Percentiles rank a stretch among this genome's conserved stretches.
phyloP scores from a whole-genome alignment of 129 eudicot genomes.

The Glebionis coronaria region DNA sequence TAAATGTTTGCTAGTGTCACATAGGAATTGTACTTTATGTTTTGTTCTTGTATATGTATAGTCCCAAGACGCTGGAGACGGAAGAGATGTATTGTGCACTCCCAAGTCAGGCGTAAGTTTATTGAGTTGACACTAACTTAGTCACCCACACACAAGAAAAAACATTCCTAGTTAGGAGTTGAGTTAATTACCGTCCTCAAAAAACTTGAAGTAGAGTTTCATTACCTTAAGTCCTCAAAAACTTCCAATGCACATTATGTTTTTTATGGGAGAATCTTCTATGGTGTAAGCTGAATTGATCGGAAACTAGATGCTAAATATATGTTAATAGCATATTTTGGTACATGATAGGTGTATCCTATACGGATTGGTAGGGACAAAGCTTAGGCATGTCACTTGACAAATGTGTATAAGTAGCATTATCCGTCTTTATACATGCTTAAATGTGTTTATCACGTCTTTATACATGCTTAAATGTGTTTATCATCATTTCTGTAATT shows the following conservation, averaged over 20 bases:
- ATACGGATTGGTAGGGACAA: slow-evolving; percentile 1
- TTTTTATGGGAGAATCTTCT: slow-evolving; percentile 8
- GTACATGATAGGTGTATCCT: background rate
- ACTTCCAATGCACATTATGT: background rate
- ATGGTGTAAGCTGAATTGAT: slow-evolving; percentile 10
- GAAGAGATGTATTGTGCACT: slow-evolving; percentile 59
- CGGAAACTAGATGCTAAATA: background rate
- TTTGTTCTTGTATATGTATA: slow-evolving; percentile 48
- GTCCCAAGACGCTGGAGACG: slow-evolving; percentile 86
- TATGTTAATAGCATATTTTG: background rate
- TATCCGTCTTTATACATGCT: no score
- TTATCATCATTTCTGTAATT: slow-evolving; percentile 1
- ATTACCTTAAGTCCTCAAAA: background rate
- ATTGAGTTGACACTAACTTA: slow-evolving; percentile 24
- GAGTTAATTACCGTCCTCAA: no score
- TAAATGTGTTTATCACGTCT: no score
- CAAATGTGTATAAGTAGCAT: background rate
- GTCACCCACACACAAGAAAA: slow-evolving; percentile 1
- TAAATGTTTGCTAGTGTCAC: slow-evolving; percentile 17
- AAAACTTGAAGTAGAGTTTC: no score
- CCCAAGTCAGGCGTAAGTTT: slow-evolving; percentile 80
- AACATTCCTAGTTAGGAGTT: slow-evolving; percentile 1
- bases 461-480: slow-evolving; percentile 14
- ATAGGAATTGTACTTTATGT: slow-evolving; percentile 20
- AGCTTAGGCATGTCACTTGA: background rate